Evolutionary conservation across 371 early-diverging fungal species (phyloP).

Genomic region (Lichtheimia hyalospora): DNA sequence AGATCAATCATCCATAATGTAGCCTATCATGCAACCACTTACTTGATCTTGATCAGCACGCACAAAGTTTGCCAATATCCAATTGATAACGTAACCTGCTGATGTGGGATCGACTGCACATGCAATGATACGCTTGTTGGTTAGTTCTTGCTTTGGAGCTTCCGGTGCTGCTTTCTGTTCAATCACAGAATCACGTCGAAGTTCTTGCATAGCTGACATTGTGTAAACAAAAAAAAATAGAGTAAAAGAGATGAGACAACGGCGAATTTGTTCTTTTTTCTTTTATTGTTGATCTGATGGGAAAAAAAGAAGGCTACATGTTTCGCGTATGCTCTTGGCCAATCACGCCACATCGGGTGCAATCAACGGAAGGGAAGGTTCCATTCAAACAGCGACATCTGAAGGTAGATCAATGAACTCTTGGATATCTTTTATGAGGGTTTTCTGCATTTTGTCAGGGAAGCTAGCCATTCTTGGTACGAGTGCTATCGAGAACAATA

Average conservation of each 20-base stretch:
- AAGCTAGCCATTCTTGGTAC: slow-evolving; percentile 31
- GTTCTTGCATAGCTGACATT: background rate
- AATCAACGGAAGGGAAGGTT: background rate
- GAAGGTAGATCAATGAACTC: slow-evolving; percentile 38
- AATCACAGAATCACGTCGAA: background rate
- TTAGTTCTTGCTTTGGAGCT: background rate
- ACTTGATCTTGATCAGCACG: slow-evolving; percentile 35
- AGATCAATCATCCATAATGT: too few species aligned
- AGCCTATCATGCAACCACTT: background rate
- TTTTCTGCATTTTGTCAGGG: slow-evolving; percentile 20
- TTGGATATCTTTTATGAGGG: slow-evolving; percentile 38
- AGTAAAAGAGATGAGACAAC: background rate
- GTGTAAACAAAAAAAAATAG: background rate
- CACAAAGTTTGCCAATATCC: slow-evolving; percentile 48
- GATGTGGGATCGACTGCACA: slow-evolving; percentile 39
- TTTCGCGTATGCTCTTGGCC: background rate
- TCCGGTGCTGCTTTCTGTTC: background rate
- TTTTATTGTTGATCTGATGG: slow-evolving; percentile 1
- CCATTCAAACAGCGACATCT: background rate
- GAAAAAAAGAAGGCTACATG: background rate
- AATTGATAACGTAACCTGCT: slow-evolving; percentile 35
- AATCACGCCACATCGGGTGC: slow-evolving; percentile 2
- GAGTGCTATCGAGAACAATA: slow-evolving; percentile 18
- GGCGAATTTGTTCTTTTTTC: background rate
- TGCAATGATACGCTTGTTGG: slow-evolving; percentile 28